phyloP scores from a whole-genome alignment of 31 red algal species.

The Odonthalia washingtoniensis region DNA sequence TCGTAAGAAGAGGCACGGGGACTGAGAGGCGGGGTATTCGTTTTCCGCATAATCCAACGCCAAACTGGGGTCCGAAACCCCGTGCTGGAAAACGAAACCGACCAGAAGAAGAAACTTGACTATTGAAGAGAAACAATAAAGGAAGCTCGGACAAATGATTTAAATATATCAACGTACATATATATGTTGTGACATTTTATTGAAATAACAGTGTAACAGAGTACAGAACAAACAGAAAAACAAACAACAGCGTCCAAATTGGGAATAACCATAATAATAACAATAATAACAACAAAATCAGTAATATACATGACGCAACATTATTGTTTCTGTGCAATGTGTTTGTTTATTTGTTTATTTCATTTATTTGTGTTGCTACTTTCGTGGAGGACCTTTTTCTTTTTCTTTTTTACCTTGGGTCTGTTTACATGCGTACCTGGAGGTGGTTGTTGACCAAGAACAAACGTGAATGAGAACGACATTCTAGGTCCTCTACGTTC shows the following conservation, averaged over 20 bases:
- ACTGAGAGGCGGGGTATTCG: slow-evolving; percentile 33
- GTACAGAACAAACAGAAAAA: neutral
- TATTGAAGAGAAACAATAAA: too few species aligned
- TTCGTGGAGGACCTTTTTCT: too few species aligned
- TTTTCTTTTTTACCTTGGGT: too few species aligned
- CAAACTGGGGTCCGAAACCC: slow-evolving; percentile 67
- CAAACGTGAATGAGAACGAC: neutral
- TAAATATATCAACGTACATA: neutral
- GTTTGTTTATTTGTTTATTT: too few species aligned
- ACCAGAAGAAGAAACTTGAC: neutral
- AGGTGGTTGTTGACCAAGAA: neutral
- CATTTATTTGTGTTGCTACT: too few species aligned
- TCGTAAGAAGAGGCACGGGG: slow-evolving; percentile 36
- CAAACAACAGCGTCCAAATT: neutral
- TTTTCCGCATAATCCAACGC: slow-evolving; percentile 50
- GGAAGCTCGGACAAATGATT: too few species aligned
- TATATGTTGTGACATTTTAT: neutral
- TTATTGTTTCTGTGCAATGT: neutral
- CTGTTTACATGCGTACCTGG: neutral
- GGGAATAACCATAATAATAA: neutral
- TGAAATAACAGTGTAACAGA: neutral
- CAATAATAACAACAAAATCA: neutral
- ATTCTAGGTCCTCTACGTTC: neutral
- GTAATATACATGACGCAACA: neutral
- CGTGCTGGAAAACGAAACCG: slow-evolving; percentile 38